These are phyloP conservation scores for Polyporus tsugae DNA, from an alignment of 1,284 basidiomycete genomes.

Conservation along the genomic window DNA sequence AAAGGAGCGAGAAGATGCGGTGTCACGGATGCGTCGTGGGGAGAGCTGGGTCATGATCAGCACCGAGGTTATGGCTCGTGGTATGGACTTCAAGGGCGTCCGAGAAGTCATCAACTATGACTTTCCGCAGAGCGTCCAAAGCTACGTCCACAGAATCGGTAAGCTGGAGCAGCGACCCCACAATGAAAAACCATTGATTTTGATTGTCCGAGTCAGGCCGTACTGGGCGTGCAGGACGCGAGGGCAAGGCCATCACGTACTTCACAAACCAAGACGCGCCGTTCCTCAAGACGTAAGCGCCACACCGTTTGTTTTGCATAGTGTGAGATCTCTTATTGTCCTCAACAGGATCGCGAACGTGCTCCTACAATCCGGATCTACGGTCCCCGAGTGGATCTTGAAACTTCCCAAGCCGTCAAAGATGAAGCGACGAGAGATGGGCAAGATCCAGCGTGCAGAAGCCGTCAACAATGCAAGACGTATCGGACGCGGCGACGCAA, in stretches of 20 bases:
- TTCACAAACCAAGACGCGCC: conserved; percentile 95
- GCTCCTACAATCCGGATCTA: conserved; percentile 87
- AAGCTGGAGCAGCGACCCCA: conserved; percentile 30
- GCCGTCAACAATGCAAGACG: conserved; percentile 78
- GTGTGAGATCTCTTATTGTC: conserved; percentile 16
- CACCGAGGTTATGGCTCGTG: conserved; percentile 95
- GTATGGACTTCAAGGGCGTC: conserved; percentile 98
- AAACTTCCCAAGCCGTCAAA: conserved; percentile 90
- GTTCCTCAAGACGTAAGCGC: conserved; percentile 87
- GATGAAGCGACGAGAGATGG: conserved; percentile 87
- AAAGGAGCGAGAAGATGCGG: conserved; percentile 87
- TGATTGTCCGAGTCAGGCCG: conserved; percentile 57
- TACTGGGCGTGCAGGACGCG: conserved; percentile 92
- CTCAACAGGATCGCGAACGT: conserved; percentile 89
- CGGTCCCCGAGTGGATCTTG: conserved; percentile 91
- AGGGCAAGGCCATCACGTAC: conserved; percentile 94
- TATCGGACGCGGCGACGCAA: conserved; percentile 75
- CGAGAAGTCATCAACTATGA: conserved; percentile 97
- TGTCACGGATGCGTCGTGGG: conserved; percentile 87
- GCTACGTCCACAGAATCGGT: conserved; percentile 96
- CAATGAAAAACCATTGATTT: not conserved
- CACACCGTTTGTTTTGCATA: conserved; percentile 11
- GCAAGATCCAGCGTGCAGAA: conserved; percentile 83
- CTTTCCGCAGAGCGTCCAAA: conserved; percentile 93
- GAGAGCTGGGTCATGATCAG: conserved; percentile 93